phyloP scores from a whole-genome alignment of 164 flowering plant genomes.

The grape (Vitis vinifera) region ASM3070453v1 NC_081814.1:12600001-12600500 shows the following conservation, averaged over 20 bases:
- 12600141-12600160: constrained; percentile 90
- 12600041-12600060: constrained; percentile 31
- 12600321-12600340: constrained; percentile 89
- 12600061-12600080: constrained; percentile 98
- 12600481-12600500: constrained; percentile 86
- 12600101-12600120: constrained; percentile 98
- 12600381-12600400: constrained; percentile 70
- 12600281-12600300: constrained; percentile 93
- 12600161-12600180: constrained; percentile 80
- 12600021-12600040: not conserved
- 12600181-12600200: constrained; percentile 95
- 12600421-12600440: constrained; percentile 90
- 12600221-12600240: constrained; percentile 87
- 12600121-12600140: constrained; percentile 97
- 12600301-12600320: constrained; percentile 96
- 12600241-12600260: constrained; percentile 97
- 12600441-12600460: constrained; percentile 94
- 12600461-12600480: constrained; percentile 93
- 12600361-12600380: constrained; percentile 93
- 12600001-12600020: not conserved
- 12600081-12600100: constrained; percentile 95
- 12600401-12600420: constrained; percentile 81
- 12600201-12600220: constrained; percentile 94
- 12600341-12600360: constrained; percentile 86
- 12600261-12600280: constrained; percentile 83